These are phyloP conservation scores for Apocynum venetum DNA, from an alignment of 257 asterid genomes.

Conservation along the genomic window DNA sequence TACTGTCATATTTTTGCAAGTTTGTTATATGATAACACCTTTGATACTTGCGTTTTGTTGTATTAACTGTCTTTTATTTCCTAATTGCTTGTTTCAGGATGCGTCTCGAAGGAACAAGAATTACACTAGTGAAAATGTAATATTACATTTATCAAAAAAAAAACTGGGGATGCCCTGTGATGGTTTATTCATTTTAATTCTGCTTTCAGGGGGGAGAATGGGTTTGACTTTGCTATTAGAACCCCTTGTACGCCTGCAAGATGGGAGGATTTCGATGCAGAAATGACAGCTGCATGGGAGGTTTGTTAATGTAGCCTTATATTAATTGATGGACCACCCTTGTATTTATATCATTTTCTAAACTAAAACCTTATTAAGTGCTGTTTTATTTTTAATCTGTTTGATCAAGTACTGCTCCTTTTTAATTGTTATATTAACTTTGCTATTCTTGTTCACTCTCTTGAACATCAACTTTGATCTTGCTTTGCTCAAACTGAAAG, in stretches of 20 bases:
- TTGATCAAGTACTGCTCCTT: neutral
- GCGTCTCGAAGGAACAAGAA: conserved; percentile 94
- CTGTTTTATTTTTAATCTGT: neutral
- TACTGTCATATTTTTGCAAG: neutral
- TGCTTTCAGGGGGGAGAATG: conserved; percentile 61
- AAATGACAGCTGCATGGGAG: conserved; percentile 99
- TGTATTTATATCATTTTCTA: neutral
- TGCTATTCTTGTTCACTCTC: neutral
- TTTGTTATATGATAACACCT: neutral
- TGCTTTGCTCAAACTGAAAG: neutral
- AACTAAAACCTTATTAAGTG: neutral
- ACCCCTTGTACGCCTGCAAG: conserved; percentile 84
- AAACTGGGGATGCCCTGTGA: conserved; percentile 10
- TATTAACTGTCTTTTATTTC: conserved; percentile 9
- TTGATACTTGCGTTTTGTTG: conserved; percentile 8
- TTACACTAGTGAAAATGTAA: conserved; percentile 64
- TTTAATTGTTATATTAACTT: neutral
- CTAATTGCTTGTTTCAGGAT: conserved; percentile 56
- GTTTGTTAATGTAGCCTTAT: conserved; percentile 34
- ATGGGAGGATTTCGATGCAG: conserved; percentile 82
- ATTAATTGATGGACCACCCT: conserved; percentile 1
- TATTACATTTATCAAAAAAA: neutral
- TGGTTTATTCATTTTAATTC: conserved; percentile 15
- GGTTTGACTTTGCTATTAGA: conserved; percentile 70
- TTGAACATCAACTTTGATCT: neutral